Evolutionary conservation across 2,329 filamentous ascomycete genomes (phyloP), one percentile per base, ranked within the genome.

Genomic region (Chaetomium olivaceum): DNA sequence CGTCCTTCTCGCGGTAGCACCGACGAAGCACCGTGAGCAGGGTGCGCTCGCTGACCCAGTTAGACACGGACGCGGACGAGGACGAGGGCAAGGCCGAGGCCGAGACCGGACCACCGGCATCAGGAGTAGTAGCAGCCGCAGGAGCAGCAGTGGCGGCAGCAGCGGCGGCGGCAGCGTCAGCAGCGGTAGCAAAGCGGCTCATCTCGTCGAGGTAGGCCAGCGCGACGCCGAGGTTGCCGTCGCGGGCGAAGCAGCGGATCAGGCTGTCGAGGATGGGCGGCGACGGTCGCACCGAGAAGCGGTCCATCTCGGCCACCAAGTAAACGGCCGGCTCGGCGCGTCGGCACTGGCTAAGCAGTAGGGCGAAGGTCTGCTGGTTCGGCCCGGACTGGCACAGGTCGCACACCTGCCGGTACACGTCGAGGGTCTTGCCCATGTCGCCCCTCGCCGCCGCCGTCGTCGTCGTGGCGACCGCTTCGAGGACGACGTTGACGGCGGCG

Each of bases 371-470:
- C 43, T 74, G 69, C 12, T 75, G 64, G 70, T 76, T 74, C 14
- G 78, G 79, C 1, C 74, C 76, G 11, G 69, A 66, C 1, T 70
- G 70, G 65, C 76, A 79, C 52, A 80, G 67, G 56, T 75, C 74
- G 5, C 77, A 74, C 27, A 80, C 67, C 39, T 74, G 73, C 51
- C 74, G 74, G 70, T 80, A 81, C 19, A 80, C 51, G 62, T 77
- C 76, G 23, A 80, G 67, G 5, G 76, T 76, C 7, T 54, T 36
- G 1, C 54, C 50, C 27, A 62, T 63, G 25, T 63, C 11, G 16
- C 43, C 27, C 11, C 7, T 19, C 27, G 12, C 23, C 27, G 27
- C 27, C 27, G 27, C 27, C 27, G 27, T 6, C 27, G 27, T 29
- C 27, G 27, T 29, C 27, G 27, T 29, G 43, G 7, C 29, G 12